Evolutionary conservation across 2,329 filamentous ascomycete genomes (phyloP).

Genomic region (Ceratocystis alfenasii): DNA sequence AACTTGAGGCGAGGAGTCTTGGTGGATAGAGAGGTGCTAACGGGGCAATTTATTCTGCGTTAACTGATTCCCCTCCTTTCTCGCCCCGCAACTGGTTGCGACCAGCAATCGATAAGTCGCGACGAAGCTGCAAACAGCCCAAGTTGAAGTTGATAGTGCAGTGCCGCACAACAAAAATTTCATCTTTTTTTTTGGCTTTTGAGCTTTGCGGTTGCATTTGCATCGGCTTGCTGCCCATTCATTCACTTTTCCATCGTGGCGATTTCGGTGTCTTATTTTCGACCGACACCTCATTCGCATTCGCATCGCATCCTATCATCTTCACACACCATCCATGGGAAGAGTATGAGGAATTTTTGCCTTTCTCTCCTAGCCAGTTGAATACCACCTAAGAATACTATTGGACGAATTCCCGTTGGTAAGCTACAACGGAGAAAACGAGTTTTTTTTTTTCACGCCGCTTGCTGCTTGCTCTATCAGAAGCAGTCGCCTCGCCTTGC

Average conservation of each 20-base stretch:
- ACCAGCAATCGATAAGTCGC: too few species aligned
- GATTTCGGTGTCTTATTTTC: not conserved
- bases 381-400: too few species aligned
- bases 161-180: too few species aligned
- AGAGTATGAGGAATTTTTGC: not conserved
- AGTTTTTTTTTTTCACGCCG: not conserved
- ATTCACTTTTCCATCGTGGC: not conserved
- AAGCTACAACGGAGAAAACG: too few species aligned
- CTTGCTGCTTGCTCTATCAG: not conserved
- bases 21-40: too few species aligned
- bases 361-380: not conserved
- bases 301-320: too few species aligned
- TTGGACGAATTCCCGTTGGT: too few species aligned
- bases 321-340: too few species aligned
- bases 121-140: too few species aligned
- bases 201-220: not conserved
- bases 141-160: too few species aligned
- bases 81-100: not conserved
- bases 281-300: not conserved
- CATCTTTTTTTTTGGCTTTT: not conserved
- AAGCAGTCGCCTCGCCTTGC: not conserved
- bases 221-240: not conserved
- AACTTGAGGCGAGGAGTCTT: not conserved
- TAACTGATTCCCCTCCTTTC: too few species aligned
- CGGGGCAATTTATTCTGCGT: too few species aligned